Base-by-base conservation (phyloP, 2,329 filamentous ascomycete species). In the Botrytis medusae region DNA sequence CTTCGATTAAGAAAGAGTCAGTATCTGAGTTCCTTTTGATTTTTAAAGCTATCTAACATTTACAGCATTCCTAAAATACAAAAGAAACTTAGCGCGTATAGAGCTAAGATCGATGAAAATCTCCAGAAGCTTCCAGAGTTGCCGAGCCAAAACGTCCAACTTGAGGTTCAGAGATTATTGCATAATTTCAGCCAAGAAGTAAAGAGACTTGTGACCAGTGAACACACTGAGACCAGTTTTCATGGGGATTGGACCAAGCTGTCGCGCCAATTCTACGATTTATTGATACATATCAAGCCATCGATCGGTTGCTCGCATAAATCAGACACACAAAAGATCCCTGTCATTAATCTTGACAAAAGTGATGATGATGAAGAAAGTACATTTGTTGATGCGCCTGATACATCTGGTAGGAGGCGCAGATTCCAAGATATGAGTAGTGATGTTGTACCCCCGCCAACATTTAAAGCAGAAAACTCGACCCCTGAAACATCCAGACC, bases 41-140 rank as follows among this genome's bases (percentile, higher is more conserved):
- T 5, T 0, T 12, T 48, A 4, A 25, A 4, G 46, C 22, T 48
- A 48, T 12, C 46, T 48, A 48, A 48, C 22, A 48, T 48, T 4
- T 12, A 48, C 37, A 82, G 81, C 40, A 76, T 86, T 0, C 86
- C 86, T 0, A 16, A 69, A 34, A 73, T 77, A 14, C 62, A 65
- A 4, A 25, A 48, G 12, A 77, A 70, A 12, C 72, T 78, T 16
- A 20, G 40, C 7, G 29, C n/a, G 2, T 46, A 87, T 8, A 85
- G 92, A 0, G 75, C 81, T 0, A 79, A 84, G 0, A 88, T 94
- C 2, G 84, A 88, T 1, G 77, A 79, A 0, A 83, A 91, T 72
- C 84, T 97, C 0, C 76, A 80, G 0, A 82, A 82, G 0, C 85
- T 95, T 0, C 92, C 92, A 0, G 91, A 93, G 54, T 87, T 93